Evolutionary conservation across 2,329 filamentous ascomycete genomes (phyloP).

Genomic region (Alternaria brassicicola): DNA sequence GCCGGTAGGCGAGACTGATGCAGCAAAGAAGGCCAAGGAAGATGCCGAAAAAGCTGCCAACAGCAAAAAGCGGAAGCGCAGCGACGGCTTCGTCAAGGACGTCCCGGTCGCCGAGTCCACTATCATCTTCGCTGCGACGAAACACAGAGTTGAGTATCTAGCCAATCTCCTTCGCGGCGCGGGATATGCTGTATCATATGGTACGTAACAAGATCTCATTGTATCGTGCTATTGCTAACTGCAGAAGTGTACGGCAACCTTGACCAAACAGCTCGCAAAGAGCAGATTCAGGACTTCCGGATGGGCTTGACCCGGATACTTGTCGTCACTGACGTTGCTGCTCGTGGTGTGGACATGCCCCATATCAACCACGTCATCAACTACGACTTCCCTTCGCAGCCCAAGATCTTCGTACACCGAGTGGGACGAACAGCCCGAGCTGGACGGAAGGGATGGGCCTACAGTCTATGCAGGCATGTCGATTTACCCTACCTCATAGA

Average conservation of each 20-base stretch:
- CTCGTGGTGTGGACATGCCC: conserved; percentile 97
- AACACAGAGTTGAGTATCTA: conserved; percentile 96
- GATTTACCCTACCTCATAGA: conserved; percentile 93
- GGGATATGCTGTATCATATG: conserved; percentile 87
- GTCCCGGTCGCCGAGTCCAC: conserved; percentile 90
- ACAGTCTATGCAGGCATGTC: conserved; percentile 84
- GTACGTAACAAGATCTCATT: conserved; percentile 18
- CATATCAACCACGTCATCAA: conserved; percentile 97
- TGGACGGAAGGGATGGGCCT: conserved; percentile 90
- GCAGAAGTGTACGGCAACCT: conserved; percentile 82
- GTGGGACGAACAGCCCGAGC: conserved; percentile 96
- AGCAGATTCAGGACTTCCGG: conserved; percentile 90
- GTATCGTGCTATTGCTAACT: conserved; percentile 4
- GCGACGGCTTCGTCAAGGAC: conserved; percentile 61
- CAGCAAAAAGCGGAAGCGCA: conserved; percentile 76
- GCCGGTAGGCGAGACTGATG: conserved; percentile 70
- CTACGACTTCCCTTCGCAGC: conserved; percentile 96
- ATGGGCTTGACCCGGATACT: conserved; percentile 84
- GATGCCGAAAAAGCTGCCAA: conserved; percentile 53
- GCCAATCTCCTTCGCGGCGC: conserved; percentile 77
- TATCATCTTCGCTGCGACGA: conserved; percentile 92
- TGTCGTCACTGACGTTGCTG: conserved; percentile 95
- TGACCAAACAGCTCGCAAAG: conserved; percentile 90
- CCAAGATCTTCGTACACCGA: conserved; percentile 95
- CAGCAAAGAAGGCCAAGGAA: conserved; percentile 53